A percentile compares a stretch with the other conserved stretches of the same genome.
These are phyloP conservation scores for Trichoderma sp. DNA, from an alignment of 2,329 filamentous ascomycete species.

Conservation along the genomic window DNA sequence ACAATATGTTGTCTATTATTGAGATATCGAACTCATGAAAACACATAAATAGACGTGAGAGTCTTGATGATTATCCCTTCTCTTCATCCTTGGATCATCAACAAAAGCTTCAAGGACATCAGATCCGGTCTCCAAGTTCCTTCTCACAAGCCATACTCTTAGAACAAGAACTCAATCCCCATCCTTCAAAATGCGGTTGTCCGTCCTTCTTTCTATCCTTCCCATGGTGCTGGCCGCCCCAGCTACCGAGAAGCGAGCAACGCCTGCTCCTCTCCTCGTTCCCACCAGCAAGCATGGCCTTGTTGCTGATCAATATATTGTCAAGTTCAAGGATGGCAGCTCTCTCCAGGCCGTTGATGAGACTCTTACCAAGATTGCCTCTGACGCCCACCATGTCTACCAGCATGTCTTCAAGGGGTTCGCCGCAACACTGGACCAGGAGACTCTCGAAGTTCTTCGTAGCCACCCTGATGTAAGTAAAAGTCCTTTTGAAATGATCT, in stretches of 20 bases:
- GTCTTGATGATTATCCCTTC: neutral
- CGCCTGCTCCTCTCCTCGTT: conserved; percentile 28
- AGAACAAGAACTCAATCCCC: neutral
- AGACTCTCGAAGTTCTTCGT: conserved; percentile 25
- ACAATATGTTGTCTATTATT: neutral
- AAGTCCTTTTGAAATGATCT: neutral
- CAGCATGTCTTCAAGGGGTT: conserved; percentile 27
- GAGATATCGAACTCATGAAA: neutral
- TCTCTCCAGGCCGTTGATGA: conserved; percentile 19
- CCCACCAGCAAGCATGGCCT: conserved; percentile 19
- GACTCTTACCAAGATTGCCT: conserved; percentile 21
- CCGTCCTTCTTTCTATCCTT: conserved; percentile 26
- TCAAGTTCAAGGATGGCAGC: conserved; percentile 29
- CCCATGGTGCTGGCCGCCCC: conserved; percentile 27
- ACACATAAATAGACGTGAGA: conserved; percentile 17
- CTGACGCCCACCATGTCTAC: conserved; percentile 28
- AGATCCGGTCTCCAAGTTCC: neutral
- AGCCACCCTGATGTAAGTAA: conserved; percentile 26
- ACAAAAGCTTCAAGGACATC: conserved; percentile 2
- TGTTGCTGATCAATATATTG: conserved; percentile 32
- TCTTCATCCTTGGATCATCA: conserved; percentile 13
- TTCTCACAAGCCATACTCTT: neutral
- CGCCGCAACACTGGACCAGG: conserved; percentile 24
- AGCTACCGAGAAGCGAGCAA: conserved; percentile 24
- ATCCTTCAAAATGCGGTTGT: conserved; percentile 25